Evolutionary conservation across 345 rosid species (phyloP).

Genomic region (Pistacia atlantica): DNA sequence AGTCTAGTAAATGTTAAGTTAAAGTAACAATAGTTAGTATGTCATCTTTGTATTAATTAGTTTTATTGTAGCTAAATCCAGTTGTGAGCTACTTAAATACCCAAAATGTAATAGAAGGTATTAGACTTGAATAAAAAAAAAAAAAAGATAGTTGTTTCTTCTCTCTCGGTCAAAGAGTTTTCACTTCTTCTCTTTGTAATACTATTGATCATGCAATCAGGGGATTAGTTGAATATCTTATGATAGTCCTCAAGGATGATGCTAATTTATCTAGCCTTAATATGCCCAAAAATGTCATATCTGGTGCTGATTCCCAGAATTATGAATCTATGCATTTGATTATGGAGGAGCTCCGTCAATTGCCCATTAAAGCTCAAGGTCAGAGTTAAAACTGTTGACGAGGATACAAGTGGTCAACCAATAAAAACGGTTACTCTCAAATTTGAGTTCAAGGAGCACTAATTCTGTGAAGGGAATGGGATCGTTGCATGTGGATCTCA

Average conservation of each 20-base stretch:
- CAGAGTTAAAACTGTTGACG: constrained; percentile 32
- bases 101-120: too few species aligned
- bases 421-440: constrained; percentile 21
- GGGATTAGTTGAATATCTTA: constrained; percentile 87
- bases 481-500: constrained; percentile 68
- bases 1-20: too few species aligned
- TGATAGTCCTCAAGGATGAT: constrained; percentile 81
- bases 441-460: constrained; percentile 29
- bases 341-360: constrained; percentile 65
- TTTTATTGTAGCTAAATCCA: too few species aligned
- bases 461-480: constrained; percentile 40
- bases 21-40: too few species aligned
- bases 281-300: constrained; percentile 25
- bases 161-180: too few species aligned
- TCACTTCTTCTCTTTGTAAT: too few species aligned
- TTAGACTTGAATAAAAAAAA: too few species aligned
- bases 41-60: too few species aligned
- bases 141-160: too few species aligned
- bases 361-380: constrained; percentile 49
- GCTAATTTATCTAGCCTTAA: constrained; percentile 50
- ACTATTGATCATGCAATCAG: constrained; percentile 78
- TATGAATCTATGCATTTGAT: constrained; percentile 48
- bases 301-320: constrained; percentile 31
- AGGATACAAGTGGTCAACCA: constrained; percentile 34
- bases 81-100: too few species aligned